phyloP scores from a whole-genome alignment of 441 rosid genomes.

The Raphanus hybrid region DNA sequence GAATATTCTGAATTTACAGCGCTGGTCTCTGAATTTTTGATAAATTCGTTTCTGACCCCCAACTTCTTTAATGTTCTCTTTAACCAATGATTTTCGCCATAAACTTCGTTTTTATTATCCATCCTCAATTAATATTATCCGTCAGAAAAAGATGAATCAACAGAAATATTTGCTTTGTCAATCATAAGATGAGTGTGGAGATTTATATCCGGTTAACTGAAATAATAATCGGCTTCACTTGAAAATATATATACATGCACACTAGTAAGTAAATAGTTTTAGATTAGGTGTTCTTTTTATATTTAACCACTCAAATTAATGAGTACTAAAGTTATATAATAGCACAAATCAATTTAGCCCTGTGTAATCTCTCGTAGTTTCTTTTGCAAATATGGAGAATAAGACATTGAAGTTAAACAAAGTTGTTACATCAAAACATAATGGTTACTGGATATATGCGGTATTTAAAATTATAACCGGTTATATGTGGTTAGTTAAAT shows the following conservation, averaged over 20 bases:
- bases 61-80: no score
- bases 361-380: neutral
- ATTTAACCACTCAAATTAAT: neutral
- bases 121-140: no score
- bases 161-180: neutral
- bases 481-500: no score
- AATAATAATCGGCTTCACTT: neutral
- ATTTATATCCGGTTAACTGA: neutral
- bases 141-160: neutral
- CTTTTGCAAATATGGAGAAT: no score
- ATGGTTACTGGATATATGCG: no score
- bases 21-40: no score
- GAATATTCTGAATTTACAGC: no score
- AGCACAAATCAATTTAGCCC: neutral
- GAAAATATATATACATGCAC: neutral
- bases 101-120: no score
- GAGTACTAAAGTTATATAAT: neutral
- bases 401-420: no score
- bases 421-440: no score
- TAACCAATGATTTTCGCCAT: no score
- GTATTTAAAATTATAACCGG: neutral
- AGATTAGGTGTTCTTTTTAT: neutral
- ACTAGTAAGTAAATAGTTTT: neutral
- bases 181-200: neutral
- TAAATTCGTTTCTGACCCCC: no score